A percentile compares a stretch with the other conserved stretches of the same genome.
These are phyloP conservation scores for Pyrenopolyporus hunteri DNA, from an alignment of 495 filamentous ascomycete genomes.

Conservation along the genomic window DNA sequence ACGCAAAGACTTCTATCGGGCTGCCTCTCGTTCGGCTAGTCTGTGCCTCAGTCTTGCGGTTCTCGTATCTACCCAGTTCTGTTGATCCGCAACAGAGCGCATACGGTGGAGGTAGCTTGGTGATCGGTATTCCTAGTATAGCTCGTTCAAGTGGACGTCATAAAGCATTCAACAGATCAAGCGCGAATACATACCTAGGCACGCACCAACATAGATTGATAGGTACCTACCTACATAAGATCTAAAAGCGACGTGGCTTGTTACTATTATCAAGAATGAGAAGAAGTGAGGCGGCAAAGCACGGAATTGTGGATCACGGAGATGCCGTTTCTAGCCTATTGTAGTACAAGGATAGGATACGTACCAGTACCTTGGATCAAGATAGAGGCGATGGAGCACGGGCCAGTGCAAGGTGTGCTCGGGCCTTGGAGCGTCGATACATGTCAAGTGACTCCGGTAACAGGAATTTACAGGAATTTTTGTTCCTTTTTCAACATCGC, in stretches of 20 bases:
- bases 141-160: neutral
- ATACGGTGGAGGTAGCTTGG: conserved; percentile 1
- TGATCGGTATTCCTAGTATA: conserved; percentile 5
- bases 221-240: conserved; percentile 8
- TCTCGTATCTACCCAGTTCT: conserved; percentile 3
- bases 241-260: conserved; percentile 30
- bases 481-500: conserved; percentile 3
- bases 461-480: conserved; percentile 9
- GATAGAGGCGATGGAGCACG: conserved; percentile 3
- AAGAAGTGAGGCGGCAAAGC: conserved; percentile 32
- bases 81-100: conserved; percentile 10
- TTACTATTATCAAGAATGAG: conserved; percentile 14
- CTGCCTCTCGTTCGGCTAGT: conserved; percentile 19
- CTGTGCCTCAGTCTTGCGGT: conserved; percentile 10
- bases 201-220: too few species aligned
- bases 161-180: conserved; percentile 3
- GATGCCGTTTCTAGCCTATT: conserved; percentile 41
- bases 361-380: conserved; percentile 5
- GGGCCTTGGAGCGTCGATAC: neutral
- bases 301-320: conserved; percentile 35
- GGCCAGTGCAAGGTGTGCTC: neutral
- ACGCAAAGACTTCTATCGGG: conserved; percentile 17
- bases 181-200: too few species aligned
- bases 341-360: neutral
- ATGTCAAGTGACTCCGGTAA: conserved; percentile 36